A percentile compares a stretch with the other conserved stretches of the same genome.
Evolutionary conservation across 2,329 filamentous ascomycete genomes (phyloP).

Genomic region (Claviceps capensis): DNA sequence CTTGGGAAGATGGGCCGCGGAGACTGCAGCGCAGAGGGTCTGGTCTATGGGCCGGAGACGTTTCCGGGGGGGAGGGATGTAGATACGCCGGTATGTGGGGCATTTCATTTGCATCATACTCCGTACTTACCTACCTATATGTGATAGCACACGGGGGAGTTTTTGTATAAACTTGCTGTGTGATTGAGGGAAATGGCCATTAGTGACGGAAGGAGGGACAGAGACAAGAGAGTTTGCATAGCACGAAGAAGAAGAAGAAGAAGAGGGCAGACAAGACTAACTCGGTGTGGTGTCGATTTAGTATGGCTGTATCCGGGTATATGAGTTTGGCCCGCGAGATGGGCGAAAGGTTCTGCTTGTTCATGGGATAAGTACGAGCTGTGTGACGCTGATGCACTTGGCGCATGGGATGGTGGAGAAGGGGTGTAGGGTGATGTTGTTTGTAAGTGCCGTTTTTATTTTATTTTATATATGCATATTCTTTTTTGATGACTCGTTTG

Average conservation of each 20-base stretch:
- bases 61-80: conserved; percentile 65
- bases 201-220: no score
- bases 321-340: conserved; percentile 66
- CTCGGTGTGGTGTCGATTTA: conserved; percentile 10
- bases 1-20: conserved; percentile 22
- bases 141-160: no score
- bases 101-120: neutral
- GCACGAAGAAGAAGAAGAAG: no score
- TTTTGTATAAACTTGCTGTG: no score
- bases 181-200: no score
- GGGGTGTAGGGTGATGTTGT: conserved; percentile 71
- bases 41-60: conserved; percentile 50
- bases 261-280: no score
- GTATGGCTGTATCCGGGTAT: conserved; percentile 64
- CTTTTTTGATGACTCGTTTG: neutral
- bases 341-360: conserved; percentile 65
- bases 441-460: conserved; percentile 29
- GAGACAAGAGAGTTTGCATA: no score
- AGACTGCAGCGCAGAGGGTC: conserved; percentile 19
- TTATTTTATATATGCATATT: no score
- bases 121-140: no score
- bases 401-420: conserved; percentile 52
- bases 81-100: conserved; percentile 39
- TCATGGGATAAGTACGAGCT: conserved; percentile 75
- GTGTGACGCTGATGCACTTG: conserved; percentile 54